Evolutionary conservation across 208 protist genomes (phyloP).

Genomic region (Hexamita inflata): DNA sequence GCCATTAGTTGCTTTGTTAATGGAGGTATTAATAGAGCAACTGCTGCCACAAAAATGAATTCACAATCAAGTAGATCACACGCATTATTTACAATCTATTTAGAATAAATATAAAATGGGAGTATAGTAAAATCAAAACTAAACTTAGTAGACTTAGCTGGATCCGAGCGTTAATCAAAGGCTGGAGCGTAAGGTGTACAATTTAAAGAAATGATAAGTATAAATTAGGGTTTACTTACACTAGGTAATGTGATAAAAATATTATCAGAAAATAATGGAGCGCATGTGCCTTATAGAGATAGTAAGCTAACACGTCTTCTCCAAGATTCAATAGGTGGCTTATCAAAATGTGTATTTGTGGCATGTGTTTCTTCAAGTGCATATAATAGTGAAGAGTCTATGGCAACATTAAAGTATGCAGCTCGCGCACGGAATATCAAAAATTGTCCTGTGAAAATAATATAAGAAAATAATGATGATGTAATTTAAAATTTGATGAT

Average conservation of each 20-base stretch:
- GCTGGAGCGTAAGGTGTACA: slow-evolving; percentile 40
- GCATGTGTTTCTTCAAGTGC: slow-evolving; percentile 34
- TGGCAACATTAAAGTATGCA: slow-evolving; percentile 35
- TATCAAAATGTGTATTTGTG: slow-evolving; percentile 46
- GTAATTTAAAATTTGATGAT: too few relatives aligned
- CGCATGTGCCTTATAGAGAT: slow-evolving; percentile 44
- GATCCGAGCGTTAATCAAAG: slow-evolving; percentile 42
- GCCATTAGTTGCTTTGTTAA: background rate
- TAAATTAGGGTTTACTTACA: slow-evolving; percentile 51
- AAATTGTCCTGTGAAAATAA: background rate
- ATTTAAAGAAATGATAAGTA: slow-evolving; percentile 52
- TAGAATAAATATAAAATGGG: background rate
- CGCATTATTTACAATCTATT: background rate
- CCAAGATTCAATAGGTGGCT: slow-evolving; percentile 50
- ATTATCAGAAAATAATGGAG: slow-evolving; percentile 26
- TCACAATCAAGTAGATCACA: slow-evolving; percentile 1
- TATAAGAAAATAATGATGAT: background rate
- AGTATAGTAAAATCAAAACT: background rate
- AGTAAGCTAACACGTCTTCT: slow-evolving; percentile 46
- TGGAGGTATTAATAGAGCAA: background rate
- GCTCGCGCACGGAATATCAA: slow-evolving; percentile 5
- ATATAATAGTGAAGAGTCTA: slow-evolving; percentile 32
- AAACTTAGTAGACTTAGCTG: slow-evolving; percentile 44
- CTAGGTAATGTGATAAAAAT: slow-evolving; percentile 50
- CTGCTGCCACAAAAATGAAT: background rate